Percentiles rank a stretch among this genome's conserved stretches.
phyloP scores from a whole-genome alignment of 208 protist species.

The Tritrichomonas musculus region DNA sequence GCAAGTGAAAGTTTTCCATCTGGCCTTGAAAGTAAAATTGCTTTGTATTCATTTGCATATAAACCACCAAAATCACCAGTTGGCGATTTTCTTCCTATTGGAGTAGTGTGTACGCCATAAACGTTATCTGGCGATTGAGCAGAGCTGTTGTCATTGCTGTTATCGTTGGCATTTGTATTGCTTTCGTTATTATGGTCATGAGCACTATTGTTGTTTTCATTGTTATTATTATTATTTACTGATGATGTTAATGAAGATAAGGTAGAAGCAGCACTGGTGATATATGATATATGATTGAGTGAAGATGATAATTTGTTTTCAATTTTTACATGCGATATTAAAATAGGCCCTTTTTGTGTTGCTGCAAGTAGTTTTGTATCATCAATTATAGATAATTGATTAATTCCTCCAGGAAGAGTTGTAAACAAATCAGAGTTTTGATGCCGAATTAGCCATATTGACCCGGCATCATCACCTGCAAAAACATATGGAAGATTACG shows the following conservation, averaged over 20 bases:
- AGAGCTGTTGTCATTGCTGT: too few species aligned
- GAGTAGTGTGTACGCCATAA: too few species aligned
- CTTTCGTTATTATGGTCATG: too few species aligned
- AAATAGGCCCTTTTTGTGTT: not conserved
- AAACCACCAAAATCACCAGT: conserved; percentile 9
- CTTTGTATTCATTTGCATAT: not conserved
- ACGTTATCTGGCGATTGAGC: too few species aligned
- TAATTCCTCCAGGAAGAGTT: not conserved
- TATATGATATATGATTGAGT: too few species aligned
- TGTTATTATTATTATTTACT: too few species aligned
- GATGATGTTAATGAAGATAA: too few species aligned
- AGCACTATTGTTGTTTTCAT: too few species aligned
- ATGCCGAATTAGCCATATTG: not conserved
- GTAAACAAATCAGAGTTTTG: not conserved
- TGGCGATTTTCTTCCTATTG: not conserved
- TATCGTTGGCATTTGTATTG: too few species aligned
- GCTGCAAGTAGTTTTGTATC: not conserved
- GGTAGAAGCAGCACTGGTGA: too few species aligned
- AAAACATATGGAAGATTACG: not conserved
- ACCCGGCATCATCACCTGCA: not conserved
- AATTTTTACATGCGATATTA: not conserved
- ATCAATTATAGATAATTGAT: not conserved
- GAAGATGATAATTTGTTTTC: not conserved
- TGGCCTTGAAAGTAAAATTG: not conserved
- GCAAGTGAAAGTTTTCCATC: not conserved